These are phyloP conservation scores for Iberis pinnata DNA, from an alignment of 345 rosid species.

Conservation along the genomic window DNA sequence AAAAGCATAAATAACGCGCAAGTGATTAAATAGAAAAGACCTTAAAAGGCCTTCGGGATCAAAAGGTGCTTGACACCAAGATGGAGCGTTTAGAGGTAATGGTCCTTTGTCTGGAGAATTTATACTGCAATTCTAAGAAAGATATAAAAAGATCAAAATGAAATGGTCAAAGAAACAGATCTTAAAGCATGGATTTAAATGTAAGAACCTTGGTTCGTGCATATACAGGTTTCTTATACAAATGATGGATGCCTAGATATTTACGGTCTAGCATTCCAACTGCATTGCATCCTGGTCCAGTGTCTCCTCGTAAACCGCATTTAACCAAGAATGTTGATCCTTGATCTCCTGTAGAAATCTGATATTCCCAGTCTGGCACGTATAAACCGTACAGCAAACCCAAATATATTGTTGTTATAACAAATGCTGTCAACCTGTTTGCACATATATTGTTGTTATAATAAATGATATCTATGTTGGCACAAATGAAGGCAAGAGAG, in stretches of 20 bases:
- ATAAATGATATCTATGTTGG: slow-evolving; percentile 2
- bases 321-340: slow-evolving; percentile 46
- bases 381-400: slow-evolving; percentile 55
- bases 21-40: slow-evolving; percentile 33
- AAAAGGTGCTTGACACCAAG: slow-evolving; percentile 96
- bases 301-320: slow-evolving; percentile 69
- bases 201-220: slow-evolving; percentile 50
- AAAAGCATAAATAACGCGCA: too few relatives aligned
- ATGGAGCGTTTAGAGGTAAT: slow-evolving; percentile 64
- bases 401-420: slow-evolving; percentile 42
- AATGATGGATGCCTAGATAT: slow-evolving; percentile 57
- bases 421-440: slow-evolving; percentile 55
- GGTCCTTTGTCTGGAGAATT: slow-evolving; percentile 68
- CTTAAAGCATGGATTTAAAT: background rate
- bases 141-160: slow-evolving; percentile 14
- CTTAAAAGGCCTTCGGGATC: slow-evolving; percentile 92
- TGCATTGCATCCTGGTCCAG: slow-evolving; percentile 78
- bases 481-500: background rate
- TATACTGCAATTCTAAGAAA: slow-evolving; percentile 65
- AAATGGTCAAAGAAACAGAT: background rate
- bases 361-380: slow-evolving; percentile 77
- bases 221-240: slow-evolving; percentile 62
- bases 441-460: too few relatives aligned
- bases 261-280: slow-evolving; percentile 80
- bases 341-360: slow-evolving; percentile 39